Conservation (phyloP, 306 rosid genomes). For the Lathyrus oleraceus region DNA sequence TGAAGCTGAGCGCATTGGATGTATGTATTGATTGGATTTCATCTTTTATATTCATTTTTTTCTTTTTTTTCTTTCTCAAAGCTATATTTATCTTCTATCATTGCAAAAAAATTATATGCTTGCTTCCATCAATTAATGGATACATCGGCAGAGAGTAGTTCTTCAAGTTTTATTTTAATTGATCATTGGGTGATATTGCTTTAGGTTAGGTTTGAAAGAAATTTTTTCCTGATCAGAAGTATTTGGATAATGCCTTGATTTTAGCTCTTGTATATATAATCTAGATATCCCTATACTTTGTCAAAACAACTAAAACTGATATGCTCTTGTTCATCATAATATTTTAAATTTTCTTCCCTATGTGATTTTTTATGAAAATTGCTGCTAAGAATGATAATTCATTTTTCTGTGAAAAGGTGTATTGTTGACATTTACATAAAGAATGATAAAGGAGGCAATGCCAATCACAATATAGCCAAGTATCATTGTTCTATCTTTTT, state of each 20-base stretch:
- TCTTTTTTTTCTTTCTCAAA: background rate
- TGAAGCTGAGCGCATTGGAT: slow-evolving; percentile 93
- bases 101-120: background rate
- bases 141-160: background rate
- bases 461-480: background rate
- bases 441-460: background rate
- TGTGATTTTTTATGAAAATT: background rate
- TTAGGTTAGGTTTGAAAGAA: background rate
- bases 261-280: background rate
- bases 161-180: background rate
- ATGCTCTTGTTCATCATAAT: background rate
- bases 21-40: slow-evolving; percentile 37
- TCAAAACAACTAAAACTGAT: background rate
- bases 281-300: background rate
- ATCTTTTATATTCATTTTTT: background rate
- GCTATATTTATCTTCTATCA: background rate
- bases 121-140: slow-evolving; percentile 20
- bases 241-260: background rate
- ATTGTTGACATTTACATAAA: background rate
- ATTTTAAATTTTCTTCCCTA: background rate
- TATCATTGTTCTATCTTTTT: background rate
- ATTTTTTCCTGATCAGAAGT: background rate
- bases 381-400: background rate
- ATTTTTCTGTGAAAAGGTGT: background rate
- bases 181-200: background rate